phyloP scores from a whole-genome alignment of 73 alveolate species.

The Effrenium voratum region DNA sequence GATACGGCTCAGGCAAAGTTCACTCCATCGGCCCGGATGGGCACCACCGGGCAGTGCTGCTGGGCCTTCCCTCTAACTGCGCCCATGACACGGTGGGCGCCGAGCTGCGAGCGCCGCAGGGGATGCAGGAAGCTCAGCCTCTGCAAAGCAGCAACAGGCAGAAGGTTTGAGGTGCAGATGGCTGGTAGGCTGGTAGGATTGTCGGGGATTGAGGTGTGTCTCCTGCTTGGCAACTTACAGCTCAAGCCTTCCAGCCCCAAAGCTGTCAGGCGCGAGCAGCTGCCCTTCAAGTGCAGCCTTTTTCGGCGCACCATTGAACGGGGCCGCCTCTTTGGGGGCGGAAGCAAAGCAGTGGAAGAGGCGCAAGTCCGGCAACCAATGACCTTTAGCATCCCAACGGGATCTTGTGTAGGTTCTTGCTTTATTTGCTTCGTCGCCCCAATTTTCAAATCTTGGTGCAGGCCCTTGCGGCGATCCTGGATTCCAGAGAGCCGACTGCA shows the following conservation, averaged over 20 bases:
- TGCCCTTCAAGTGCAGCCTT: constrained; percentile 78
- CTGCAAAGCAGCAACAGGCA: too few species aligned
- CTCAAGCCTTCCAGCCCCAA: background rate
- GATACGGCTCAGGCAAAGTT: constrained; percentile 12
- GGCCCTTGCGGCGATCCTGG: constrained; percentile 64
- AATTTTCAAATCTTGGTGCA: background rate
- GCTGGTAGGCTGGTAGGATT: too few species aligned
- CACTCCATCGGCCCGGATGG: constrained; percentile 81
- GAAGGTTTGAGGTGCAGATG: too few species aligned
- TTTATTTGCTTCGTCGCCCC: background rate
- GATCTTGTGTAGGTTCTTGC: background rate
- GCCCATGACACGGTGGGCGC: background rate
- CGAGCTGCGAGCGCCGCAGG: background rate
- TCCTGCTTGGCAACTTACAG: background rate
- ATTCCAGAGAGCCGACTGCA: constrained; percentile 40
- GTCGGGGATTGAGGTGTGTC: background rate
- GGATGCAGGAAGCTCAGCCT: too few species aligned
- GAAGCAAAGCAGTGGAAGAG: constrained; percentile 58
- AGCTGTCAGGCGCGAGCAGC: constrained; percentile 44
- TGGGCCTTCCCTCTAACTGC: constrained; percentile 36
- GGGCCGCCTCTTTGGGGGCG: constrained; percentile 77
- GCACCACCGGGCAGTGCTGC: constrained; percentile 63
- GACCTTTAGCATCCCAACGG: background rate
- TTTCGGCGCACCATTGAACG: constrained; percentile 78
- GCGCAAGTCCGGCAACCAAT: background rate